A percentile compares a stretch with the other conserved stretches of the same genome.
phyloP scores from a whole-genome alignment of 495 filamentous ascomycete species.

The Bacidia rubella region DNA sequence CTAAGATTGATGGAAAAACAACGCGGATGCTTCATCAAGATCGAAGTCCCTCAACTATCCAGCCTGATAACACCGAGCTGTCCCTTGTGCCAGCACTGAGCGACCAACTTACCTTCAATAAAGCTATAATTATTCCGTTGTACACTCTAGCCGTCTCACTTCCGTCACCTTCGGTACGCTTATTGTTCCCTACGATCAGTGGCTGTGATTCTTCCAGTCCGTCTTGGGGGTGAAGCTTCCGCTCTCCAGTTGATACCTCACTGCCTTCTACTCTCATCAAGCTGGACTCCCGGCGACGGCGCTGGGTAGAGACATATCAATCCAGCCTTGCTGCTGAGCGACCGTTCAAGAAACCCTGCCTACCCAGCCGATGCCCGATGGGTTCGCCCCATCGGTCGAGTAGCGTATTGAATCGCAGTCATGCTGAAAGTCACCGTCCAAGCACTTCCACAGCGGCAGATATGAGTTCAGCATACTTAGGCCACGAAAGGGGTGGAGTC shows the following conservation, averaged over 20 bases:
- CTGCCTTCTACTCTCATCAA: not conserved
- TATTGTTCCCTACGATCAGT: no score
- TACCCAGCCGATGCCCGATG: constrained; percentile 13
- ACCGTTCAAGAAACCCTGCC: constrained; percentile 15
- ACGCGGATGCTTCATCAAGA: no score
- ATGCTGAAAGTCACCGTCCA: not conserved
- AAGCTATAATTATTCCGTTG: no score
- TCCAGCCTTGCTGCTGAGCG: constrained; percentile 8
- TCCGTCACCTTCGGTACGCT: no score
- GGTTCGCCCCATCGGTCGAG: constrained; percentile 7
- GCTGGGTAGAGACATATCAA: not conserved
- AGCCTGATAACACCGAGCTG: no score
- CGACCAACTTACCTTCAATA: no score
- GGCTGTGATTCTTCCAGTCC: no score
- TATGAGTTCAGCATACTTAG: not conserved
- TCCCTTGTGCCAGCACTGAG: no score
- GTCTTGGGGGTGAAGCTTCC: no score
- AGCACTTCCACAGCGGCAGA: not conserved
- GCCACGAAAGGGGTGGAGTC: constrained; percentile 1
- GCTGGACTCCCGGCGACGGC: constrained; percentile 9
- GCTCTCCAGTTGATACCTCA: not conserved
- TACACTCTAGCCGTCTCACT: no score
- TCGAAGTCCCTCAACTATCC: no score
- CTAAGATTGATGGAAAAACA: no score
- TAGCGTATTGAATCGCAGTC: not conserved